A percentile compares a stretch with the other conserved stretches of the same genome.
These are phyloP conservation scores for Chalara sp. DNA, from an alignment of 2,329 filamentous ascomycete genomes.

Conservation along the genomic window DNA sequence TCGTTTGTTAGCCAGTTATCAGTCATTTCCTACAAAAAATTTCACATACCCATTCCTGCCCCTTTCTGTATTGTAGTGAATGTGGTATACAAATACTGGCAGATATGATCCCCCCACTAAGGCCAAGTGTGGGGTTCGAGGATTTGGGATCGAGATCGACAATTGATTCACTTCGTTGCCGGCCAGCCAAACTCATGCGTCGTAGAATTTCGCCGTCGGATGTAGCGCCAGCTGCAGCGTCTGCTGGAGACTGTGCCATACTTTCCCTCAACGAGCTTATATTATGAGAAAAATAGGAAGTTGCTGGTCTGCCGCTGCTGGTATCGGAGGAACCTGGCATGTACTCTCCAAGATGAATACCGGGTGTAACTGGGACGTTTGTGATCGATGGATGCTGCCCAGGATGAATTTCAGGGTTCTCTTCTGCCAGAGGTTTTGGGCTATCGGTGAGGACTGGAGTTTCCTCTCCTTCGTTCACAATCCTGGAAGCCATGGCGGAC, in stretches of 20 bases:
- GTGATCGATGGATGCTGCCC: constrained; percentile 19
- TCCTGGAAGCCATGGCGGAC: too few species aligned
- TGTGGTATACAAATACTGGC: constrained; percentile 59
- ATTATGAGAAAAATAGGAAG: constrained; percentile 21
- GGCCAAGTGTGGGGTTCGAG: constrained; percentile 47
- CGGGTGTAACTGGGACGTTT: constrained; percentile 26
- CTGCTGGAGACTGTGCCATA: constrained; percentile 22
- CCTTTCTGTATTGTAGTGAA: constrained; percentile 49
- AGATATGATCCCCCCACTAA: constrained; percentile 61
- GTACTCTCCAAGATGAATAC: constrained; percentile 18
- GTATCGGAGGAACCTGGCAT: constrained; percentile 1
- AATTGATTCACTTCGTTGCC: constrained; percentile 35
- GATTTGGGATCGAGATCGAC: constrained; percentile 45
- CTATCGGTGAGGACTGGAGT: constrained; percentile 10
- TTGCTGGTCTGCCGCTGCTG: constrained; percentile 1
- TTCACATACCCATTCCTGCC: constrained; percentile 52
- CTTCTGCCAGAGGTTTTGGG: constrained; percentile 12
- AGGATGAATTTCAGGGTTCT: constrained; percentile 21
- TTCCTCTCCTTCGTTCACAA: too few species aligned
- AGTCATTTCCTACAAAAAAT: not conserved
- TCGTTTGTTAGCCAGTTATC: constrained; percentile 12
- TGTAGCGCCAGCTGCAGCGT: constrained; percentile 27
- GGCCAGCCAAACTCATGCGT: constrained; percentile 33
- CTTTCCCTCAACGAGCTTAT: constrained; percentile 8
- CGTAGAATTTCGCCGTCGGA: constrained; percentile 36